A percentile compares a stretch with the other conserved stretches of the same genome.
phyloP scores from a whole-genome alignment of 2,329 filamentous ascomycete genomes.

The Pleurostoma richardsiae region DNA sequence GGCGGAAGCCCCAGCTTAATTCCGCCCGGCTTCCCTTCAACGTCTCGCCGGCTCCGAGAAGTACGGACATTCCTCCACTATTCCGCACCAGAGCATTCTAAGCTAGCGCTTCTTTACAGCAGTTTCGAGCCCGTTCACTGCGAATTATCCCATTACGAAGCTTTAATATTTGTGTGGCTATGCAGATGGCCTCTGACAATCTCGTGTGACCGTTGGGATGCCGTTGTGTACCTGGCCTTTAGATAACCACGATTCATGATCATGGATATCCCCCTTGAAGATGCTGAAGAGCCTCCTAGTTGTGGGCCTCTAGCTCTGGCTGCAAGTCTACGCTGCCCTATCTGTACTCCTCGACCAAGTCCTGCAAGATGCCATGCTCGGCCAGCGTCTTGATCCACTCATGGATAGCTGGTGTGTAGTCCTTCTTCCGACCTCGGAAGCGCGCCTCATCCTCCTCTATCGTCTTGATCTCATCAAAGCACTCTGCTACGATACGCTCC shows the following conservation, averaged over 20 bases:
- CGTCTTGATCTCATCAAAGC: slow-evolving; percentile 39
- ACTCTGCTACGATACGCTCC: slow-evolving; percentile 34
- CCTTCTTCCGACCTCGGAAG: slow-evolving; percentile 52
- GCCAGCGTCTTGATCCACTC: slow-evolving; percentile 66
- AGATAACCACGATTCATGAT: not conserved
- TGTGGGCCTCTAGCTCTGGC: not conserved
- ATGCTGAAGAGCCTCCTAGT: not conserved
- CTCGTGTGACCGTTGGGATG: too few relatives aligned
- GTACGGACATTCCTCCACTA: too few relatives aligned
- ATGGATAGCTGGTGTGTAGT: slow-evolving; percentile 66
- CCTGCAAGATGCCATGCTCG: slow-evolving; percentile 55
- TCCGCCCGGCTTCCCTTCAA: too few relatives aligned
- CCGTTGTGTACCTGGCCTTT: too few relatives aligned
- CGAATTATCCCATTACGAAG: too few relatives aligned
- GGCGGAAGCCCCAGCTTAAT: too few relatives aligned
- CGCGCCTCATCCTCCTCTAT: slow-evolving; percentile 45
- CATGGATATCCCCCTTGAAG: not conserved
- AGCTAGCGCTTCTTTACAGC: too few relatives aligned
- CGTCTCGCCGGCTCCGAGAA: too few relatives aligned
- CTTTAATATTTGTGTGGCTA: too few relatives aligned
- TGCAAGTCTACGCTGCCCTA: not conserved
- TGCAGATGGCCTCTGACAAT: too few relatives aligned
- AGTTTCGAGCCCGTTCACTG: too few relatives aligned
- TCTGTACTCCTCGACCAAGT: slow-evolving; percentile 19
- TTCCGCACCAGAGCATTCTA: too few relatives aligned